Evolutionary conservation across 768 basidiomycete species (phyloP), one percentile per base, ranked within the genome.

Genomic region (Leccinum aurantiacum): DNA sequence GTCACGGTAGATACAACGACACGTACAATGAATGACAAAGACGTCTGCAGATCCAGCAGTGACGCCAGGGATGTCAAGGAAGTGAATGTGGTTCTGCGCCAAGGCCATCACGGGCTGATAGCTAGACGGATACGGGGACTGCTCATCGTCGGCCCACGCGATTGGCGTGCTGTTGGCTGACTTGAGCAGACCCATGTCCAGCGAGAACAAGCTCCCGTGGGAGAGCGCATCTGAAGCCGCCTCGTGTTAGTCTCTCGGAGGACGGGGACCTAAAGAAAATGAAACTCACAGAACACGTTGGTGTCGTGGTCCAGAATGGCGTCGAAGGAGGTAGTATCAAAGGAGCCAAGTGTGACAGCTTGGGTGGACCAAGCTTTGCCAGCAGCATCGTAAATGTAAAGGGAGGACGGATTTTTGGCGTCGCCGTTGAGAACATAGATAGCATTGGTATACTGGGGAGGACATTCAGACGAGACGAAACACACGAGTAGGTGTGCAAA

Each of bases 301-400:
- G 95, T 98, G 73, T 98, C 95, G 64, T 96, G 95, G 76, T 98
- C 95, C 35, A 98, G 82, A 61, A 96, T 86, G 27, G 90, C 83
- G 27, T 78, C 80, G 67, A 87, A 88, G 19, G 84, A 82, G 2
- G 79, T 72, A 4, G 85, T 81, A 71, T 94, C 86, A 65, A 89
- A 87, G 56, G 73, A 73, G 37, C 80, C 81, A 1, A 80, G 65
- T 6, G 76, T 81, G 22, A 82, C 81, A 2, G 78, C 64, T 69
- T 98, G 95, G 3, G 82, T 89, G 3, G 89, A 83, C 95, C 95
- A 96, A 1, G 88, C 80, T 61, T 85, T 84, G 24, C 79, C 81
- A 7, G 77, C 70, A 6, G 88, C 91, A 67, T 94, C 83, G 76
- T 88, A 97, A 60, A 97, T 90, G 77, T 94, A 87, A 54, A 97